phyloP scores from a whole-genome alignment of 768 basidiomycete genomes.

The Lentinula detonsa region DNA sequence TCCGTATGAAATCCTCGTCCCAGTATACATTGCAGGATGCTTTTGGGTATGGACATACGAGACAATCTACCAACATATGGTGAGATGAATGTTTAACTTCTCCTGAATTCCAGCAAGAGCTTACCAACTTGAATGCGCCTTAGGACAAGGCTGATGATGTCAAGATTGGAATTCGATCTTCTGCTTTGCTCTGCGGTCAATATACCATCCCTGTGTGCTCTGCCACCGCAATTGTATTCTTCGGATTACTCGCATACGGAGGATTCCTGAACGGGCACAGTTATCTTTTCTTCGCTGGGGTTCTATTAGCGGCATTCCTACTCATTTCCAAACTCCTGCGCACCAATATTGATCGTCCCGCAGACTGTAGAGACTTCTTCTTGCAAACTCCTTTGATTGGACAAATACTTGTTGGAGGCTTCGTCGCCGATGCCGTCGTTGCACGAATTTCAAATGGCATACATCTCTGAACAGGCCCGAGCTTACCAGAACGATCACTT shows the following conservation, averaged over 20 bases:
- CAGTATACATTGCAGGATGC: slow-evolving; percentile 19
- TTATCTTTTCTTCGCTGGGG: slow-evolving; percentile 22
- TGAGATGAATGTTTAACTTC: slow-evolving; percentile 3
- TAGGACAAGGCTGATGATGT: slow-evolving; percentile 58
- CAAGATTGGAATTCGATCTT: slow-evolving; percentile 51
- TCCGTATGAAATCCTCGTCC: slow-evolving; percentile 18
- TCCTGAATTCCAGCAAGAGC: not conserved
- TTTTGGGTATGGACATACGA: slow-evolving; percentile 26
- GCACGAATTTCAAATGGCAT: slow-evolving; percentile 13
- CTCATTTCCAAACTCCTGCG: slow-evolving; percentile 15
- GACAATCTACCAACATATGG: slow-evolving; percentile 27
- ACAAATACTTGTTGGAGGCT: slow-evolving; percentile 20
- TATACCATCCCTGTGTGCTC: slow-evolving; percentile 42
- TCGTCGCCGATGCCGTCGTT: slow-evolving; percentile 18
- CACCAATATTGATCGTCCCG: slow-evolving; percentile 22
- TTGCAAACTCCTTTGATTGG: slow-evolving; percentile 20
- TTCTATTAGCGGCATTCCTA: slow-evolving; percentile 13
- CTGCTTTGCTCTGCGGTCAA: slow-evolving; percentile 47
- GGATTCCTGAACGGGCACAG: slow-evolving; percentile 42
- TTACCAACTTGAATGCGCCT: slow-evolving; percentile 2
- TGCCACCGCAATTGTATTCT: slow-evolving; percentile 36
- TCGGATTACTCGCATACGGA: slow-evolving; percentile 35
- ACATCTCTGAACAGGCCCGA: not conserved
- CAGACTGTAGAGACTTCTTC: slow-evolving; percentile 20
- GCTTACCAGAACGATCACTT: not conserved